Base-by-base conservation (phyloP, 1,139 yeast species). In the Pichia sp. region DNA sequence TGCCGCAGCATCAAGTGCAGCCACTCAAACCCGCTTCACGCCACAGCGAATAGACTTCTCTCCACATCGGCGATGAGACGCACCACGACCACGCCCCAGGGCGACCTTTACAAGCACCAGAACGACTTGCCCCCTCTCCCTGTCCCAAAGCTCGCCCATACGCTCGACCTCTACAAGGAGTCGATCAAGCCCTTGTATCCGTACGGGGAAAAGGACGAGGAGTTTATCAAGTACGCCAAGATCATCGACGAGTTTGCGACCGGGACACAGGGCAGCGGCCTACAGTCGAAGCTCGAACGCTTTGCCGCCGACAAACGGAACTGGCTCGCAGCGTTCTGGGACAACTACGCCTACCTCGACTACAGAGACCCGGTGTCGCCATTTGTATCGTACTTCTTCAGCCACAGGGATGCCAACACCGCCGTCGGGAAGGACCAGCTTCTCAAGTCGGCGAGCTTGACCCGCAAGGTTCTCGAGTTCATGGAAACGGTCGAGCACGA, bases 241-340 rank as follows among this genome's bases (percentile, higher is more conserved):
- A 52, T 83, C 30, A 88, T 90, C 52, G 77, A 82, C 56, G 87
- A 84, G 52, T 90, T 93, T 65, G 71, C 81, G 56, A 71, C 74
- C 53, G 72, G 81, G 6, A 23, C 42, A n/a, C 82, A 82, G 44
- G 88, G 90, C 15, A 75, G 75, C 49, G 72, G 72, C 42, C 78
- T 93, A 60, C 98, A 93, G 69, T 62, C 74, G 54, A 80, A 93
- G 61, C 78, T 93, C 55, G 68, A 72, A 46, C 74, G 78, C 32
- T 81, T 82, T 63, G 85, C 95, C 45, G 66, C 72, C 44, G 72
- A 68, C 55, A 74, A 71, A 53, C 85, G 89, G 68, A 93, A 93
- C 72, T 93, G 99, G 99, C 79, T 93, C 67, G 82, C 89, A 54
- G 87, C 82, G 59, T 90, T 87, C 79, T 93, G 99, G 99, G 96